A percentile compares a stretch with the other conserved stretches of the same genome.
Evolutionary conservation across 1,139 yeast species (phyloP).

Genomic region (Nematodospora anomalae): DNA sequence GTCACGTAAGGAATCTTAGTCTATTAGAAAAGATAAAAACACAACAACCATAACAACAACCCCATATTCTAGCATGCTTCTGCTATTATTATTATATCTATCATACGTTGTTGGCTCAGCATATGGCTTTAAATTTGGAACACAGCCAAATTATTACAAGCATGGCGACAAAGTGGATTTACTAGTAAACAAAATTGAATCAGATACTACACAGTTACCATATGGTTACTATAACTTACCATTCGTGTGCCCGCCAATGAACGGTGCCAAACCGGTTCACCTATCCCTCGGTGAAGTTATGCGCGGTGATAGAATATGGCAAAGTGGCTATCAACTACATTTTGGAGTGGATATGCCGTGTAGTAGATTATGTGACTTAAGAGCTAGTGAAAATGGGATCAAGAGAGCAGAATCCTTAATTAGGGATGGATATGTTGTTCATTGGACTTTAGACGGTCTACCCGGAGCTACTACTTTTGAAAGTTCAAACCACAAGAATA

Average conservation of each 20-base stretch:
- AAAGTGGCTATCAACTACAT: constrained; percentile 61
- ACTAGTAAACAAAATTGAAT: constrained; percentile 74
- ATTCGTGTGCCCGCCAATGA: constrained; percentile 74
- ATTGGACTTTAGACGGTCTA: constrained; percentile 81
- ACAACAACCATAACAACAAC: too few species aligned
- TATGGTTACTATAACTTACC: constrained; percentile 75
- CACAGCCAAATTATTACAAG: constrained; percentile 30
- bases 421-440: constrained; percentile 69
- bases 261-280: constrained; percentile 56
- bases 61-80: neutral
- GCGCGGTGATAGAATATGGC: constrained; percentile 79
- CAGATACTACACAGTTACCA: constrained; percentile 77
- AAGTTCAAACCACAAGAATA: constrained; percentile 55
- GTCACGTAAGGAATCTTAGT: too few species aligned
- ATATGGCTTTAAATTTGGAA: constrained; percentile 19
- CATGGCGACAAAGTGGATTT: constrained; percentile 67
- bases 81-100: constrained; percentile 4
- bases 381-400: constrained; percentile 50
- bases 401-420: constrained; percentile 62
- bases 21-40: too few species aligned
- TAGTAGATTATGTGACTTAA: constrained; percentile 63
- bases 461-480: constrained; percentile 90
- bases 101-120: neutral
- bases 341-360: constrained; percentile 70
- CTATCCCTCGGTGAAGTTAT: constrained; percentile 75